Base-by-base conservation (phyloP, 2,329 filamentous ascomycete species). In the Pestalotiopsis sp. region DNA sequence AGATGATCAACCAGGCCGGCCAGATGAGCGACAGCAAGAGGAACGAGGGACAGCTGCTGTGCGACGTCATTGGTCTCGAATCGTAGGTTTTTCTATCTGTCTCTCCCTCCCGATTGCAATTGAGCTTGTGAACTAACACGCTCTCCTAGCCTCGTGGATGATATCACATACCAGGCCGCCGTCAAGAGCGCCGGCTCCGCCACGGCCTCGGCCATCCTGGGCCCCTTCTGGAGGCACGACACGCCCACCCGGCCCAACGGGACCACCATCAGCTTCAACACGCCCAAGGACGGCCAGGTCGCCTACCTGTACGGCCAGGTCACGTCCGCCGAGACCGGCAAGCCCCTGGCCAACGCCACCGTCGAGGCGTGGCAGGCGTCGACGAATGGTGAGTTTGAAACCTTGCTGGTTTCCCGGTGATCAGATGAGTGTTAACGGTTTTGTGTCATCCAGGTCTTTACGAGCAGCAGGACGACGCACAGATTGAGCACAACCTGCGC, bases 161-260 rank as follows among this genome's bases (percentile, higher is more conserved):
- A 90, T 73, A 91, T 92, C 73, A 90, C 89, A 31, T 88, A 87
- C 80, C 87, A 86, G 59, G 86, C 85, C 7, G 81, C 83, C 38
- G 79, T 82, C 70, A 67, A 68, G 41, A 64, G 69, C 52, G 68
- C 61, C 67, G 80, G 80, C 57, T 83, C 86, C 52, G 82, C 87
- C 56, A 91, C 89, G 4, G 83, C 41, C 7, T 57, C 64, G 23
- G 64, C 64, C 45, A 66, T 66, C 41, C 31, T 66, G 41, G 90
- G 90, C 1, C 90, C 90, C 2, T 92, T 93, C 80, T 92, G 88
- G 84, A 83, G 89, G 17, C 82, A 86, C 66, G 85, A 92, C 70
- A 87, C 90, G 0, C 89, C 90, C 2, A 80, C 82, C 67, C 83
- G 86, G 62, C 75, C 84, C 41, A 89, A 89, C 75, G 90, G 89